Evolutionary conservation across 2,329 filamentous ascomycete species (phyloP), one percentile per base, ranked within the genome.

Genomic region (Malbranchea zuffiana): DNA sequence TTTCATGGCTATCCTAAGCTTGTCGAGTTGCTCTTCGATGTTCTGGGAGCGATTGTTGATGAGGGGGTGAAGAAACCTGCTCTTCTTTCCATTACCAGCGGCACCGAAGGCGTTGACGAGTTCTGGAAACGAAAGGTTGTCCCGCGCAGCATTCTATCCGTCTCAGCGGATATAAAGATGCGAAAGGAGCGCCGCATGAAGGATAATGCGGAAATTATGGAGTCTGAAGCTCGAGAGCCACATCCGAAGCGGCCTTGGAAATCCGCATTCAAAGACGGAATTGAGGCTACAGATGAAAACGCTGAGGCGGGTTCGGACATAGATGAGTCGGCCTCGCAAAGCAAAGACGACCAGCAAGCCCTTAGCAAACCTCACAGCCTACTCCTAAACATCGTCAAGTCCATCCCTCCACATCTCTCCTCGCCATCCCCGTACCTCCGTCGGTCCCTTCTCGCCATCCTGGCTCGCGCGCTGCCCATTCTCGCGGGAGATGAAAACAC

Each of bases 1-100:
- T 98, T 90, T 50, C 90, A 98, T 50, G 90, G 90, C 1, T 96
- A 98, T 55, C 78, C 85, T 0, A 63, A 72, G 12, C 77, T 98
- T 39, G 87, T 93, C 1, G 85, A 94, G 53, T 73, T 78, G 30
- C 66, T 98, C 4, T 98, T 96, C 55, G 67, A 74, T 1, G 85
- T 93, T 0, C 63, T 98, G 4, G 78, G 76, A 37, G 82, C 85
- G 42, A 75, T 96, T 39, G 84, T 90, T 7, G 76, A 84, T 36
- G 84, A 94, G 60, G 84, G 84, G 3, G 74, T 78, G 7, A 80
- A 75, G 44, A 61, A 62, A 20, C 67, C 69, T 7, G 46, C 51
- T 10, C 55, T 65, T 33, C 61, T 75, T 7, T 56, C 63, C 4
- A 67, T 70, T 32, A 57, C 60, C 8, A 44, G 48, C 31, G 53